A percentile compares a stretch with the other conserved stretches of the same genome.
Evolutionary conservation across 345 rosid species (phyloP).

Genomic region (Eucalyptus cladocalyx): DNA sequence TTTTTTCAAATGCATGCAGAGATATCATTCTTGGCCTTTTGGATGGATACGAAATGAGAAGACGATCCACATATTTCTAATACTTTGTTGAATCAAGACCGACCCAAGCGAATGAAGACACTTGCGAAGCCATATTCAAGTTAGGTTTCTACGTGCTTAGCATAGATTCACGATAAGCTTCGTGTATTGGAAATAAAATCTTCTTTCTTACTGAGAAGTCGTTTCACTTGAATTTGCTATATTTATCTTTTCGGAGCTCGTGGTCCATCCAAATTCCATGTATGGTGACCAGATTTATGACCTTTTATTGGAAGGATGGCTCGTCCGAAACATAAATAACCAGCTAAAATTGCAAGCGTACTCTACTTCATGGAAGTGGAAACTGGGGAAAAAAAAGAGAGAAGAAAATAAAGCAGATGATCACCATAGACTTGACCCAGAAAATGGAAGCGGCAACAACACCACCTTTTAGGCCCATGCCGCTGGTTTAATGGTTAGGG

Average conservation of each 20-base stretch:
- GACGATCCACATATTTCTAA: accelerated
- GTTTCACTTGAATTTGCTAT: not conserved
- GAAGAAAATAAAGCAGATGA: not conserved
- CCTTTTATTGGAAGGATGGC: not conserved
- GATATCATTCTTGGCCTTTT: not conserved
- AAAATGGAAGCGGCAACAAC: not conserved
- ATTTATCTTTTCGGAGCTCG: not conserved
- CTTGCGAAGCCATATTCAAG: not conserved
- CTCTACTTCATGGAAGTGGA: not conserved
- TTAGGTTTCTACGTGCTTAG: not conserved
- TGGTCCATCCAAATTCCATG: not conserved
- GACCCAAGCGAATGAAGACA: not conserved
- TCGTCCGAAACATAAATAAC: not conserved
- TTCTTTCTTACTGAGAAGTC: not conserved
- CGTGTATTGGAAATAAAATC: too few species aligned
- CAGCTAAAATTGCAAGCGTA: not conserved
- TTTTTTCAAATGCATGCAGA: not conserved
- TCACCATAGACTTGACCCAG: not conserved
- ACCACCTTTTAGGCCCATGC: not conserved
- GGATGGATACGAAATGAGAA: not conserved
- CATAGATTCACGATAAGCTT: not conserved
- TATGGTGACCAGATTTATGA: not conserved
- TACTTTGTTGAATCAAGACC: too few species aligned
- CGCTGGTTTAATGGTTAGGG: not conserved
- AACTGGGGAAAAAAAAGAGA: not conserved